Base-by-base conservation (phyloP, 768 basidiomycete species). In the Symmetrospora coprosmae region DNA sequence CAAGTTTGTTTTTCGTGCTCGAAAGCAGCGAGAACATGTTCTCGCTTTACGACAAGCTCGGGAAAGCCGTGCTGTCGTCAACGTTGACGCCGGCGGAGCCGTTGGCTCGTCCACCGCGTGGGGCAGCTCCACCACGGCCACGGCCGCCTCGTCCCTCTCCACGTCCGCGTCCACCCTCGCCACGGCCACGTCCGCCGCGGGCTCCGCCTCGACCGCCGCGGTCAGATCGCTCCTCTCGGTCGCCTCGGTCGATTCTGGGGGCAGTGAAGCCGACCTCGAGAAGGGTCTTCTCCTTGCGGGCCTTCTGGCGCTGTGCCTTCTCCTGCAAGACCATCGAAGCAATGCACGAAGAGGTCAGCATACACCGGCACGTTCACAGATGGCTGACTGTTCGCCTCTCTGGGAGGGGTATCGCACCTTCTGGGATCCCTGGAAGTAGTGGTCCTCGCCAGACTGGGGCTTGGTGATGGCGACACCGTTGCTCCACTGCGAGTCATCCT, bases 231-330 rank as follows among this genome's bases (percentile, higher is more conserved):
- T 38, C 41, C 40, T 23, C 77, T 72, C 53, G 87, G 87, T 66
- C 84, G n/a, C n/a, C n/a, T n/a, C n/a, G n/a, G n/a, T n/a, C n/a
- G n/a, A n/a, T n/a, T n/a, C n/a, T n/a, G 83, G 41, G 88, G 84
- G 72, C 89, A 90, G 68, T 80, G 85, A 56, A 82, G 86, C 94
- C 88, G 72, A 96, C 87, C 71, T 92, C 89, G 70, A 97, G 77
- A 76, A 78, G 86, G 67, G 88, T 81, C 74, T 92, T 94, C 73
- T 88, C 86, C 68, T 77, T 88, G 72, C 79, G 79, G 16, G 79
- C 71, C 50, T 76, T 67, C 72, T 76, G 72, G 86, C 90, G 71
- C 14, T 55, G 43, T 27, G 33, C 58, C 62, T 65, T 35, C 39
- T 14, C 48, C 27, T 63, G 50, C 27, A 39, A 23, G 28, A 33